Evolutionary conservation across 192 early-diverging fungal genomes (phyloP).

Genomic region (Mortierella antarctica): DNA sequence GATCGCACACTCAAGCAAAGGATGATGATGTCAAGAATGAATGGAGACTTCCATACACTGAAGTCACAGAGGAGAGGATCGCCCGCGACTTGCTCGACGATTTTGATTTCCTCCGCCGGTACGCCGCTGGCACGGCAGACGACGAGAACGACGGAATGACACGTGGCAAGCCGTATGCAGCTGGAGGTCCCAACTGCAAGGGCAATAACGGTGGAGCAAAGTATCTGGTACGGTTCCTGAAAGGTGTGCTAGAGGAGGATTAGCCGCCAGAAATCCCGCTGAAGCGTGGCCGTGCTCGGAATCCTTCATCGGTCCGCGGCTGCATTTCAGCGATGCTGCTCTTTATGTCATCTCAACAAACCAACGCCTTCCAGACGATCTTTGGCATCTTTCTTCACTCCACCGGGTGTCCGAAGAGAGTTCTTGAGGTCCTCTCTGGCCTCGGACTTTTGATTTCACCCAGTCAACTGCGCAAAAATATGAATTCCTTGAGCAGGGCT

Average conservation of each 20-base stretch:
- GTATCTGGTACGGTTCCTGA: slow-evolving; percentile 17
- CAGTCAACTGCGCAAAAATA: slow-evolving; percentile 1
- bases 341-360: slow-evolving; percentile 13
- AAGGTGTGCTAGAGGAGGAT: slow-evolving; percentile 16
- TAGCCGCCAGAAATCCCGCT: neutral
- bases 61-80: slow-evolving; percentile 17
- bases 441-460: slow-evolving; percentile 22
- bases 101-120: slow-evolving; percentile 9
- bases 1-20: slow-evolving; percentile 11
- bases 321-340: slow-evolving; percentile 17
- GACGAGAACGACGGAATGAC: no score
- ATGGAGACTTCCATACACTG: slow-evolving; percentile 12
- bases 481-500: slow-evolving; percentile 20
- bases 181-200: no score
- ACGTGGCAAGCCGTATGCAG: no score
- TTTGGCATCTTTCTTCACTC: slow-evolving; percentile 20
- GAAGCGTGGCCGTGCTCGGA: slow-evolving; percentile 6
- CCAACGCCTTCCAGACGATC: slow-evolving; percentile 23
- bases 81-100: slow-evolving; percentile 2
- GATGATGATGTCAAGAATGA: slow-evolving; percentile 8
- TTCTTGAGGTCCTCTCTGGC: slow-evolving; percentile 7
- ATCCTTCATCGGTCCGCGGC: slow-evolving; percentile 18
- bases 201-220: no score
- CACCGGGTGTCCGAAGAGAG: slow-evolving; percentile 16
- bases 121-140: slow-evolving; percentile 1